Evolutionary conservation across 2,329 filamentous ascomycete species (phyloP).

Genomic region (Juglanconis sp.): DNA sequence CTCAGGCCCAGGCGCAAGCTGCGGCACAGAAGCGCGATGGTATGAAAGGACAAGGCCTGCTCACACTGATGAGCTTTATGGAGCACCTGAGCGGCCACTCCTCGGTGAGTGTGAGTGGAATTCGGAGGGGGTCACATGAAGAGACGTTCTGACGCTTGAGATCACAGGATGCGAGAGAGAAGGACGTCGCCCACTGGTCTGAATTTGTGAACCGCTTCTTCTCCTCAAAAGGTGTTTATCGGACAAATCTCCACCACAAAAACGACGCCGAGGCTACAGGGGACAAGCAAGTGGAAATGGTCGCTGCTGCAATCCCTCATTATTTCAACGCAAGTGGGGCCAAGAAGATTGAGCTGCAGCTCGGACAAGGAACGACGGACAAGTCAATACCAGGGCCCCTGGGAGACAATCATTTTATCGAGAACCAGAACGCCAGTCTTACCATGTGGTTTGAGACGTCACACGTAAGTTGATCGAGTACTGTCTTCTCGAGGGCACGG

Average conservation of each 20-base stretch:
- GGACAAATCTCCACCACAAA: constrained; percentile 31
- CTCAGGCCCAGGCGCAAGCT: constrained; percentile 27
- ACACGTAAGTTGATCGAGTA: constrained; percentile 58
- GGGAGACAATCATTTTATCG: constrained; percentile 57
- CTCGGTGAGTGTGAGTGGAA: constrained; percentile 37
- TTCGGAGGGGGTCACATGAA: background rate
- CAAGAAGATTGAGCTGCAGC: constrained; percentile 77
- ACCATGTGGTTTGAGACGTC: constrained; percentile 87
- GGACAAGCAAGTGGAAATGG: constrained; percentile 83
- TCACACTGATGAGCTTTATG: constrained; percentile 61
- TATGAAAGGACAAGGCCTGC: constrained; percentile 55
- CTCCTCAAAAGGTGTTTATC: constrained; percentile 70
- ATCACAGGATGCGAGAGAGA: constrained; percentile 51
- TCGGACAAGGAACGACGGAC: constrained; percentile 64
- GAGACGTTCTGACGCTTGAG: background rate
- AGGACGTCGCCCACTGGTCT: constrained; percentile 73
- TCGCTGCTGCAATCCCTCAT: constrained; percentile 74
- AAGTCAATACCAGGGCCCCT: constrained; percentile 58
- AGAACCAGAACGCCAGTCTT: constrained; percentile 73
- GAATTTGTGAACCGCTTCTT: constrained; percentile 80
- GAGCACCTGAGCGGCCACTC: constrained; percentile 57
- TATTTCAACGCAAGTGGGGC: constrained; percentile 90
- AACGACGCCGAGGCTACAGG: constrained; percentile 9
- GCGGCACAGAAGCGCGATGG: constrained; percentile 49
- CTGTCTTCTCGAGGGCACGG: background rate